phyloP scores from a whole-genome alignment of 352 stramenopile genomes.

The Globisporangium polare region DNA sequence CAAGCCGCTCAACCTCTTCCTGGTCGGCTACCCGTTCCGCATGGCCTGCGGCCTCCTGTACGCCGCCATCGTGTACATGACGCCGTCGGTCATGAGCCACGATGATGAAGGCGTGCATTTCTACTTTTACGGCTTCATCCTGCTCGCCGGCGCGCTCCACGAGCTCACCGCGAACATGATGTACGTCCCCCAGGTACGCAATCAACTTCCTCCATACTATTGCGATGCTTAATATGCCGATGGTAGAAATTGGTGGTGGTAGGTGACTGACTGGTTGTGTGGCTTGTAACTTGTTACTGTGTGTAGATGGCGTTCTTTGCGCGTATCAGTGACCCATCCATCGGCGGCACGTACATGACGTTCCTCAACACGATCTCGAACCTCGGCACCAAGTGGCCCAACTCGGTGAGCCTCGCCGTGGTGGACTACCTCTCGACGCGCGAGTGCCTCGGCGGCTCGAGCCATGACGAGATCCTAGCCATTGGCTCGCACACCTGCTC shows the following conservation, averaged over 20 bases:
- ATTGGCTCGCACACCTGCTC: slow-evolving; percentile 79
- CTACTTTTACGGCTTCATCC: slow-evolving; percentile 77
- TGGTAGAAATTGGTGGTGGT: background rate
- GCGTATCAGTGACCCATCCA: slow-evolving; percentile 95
- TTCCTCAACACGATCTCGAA: slow-evolving; percentile 99
- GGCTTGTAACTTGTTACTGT: background rate
- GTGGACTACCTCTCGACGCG: slow-evolving; percentile 80
- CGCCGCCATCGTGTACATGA: slow-evolving; percentile 76
- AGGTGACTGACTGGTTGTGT: background rate
- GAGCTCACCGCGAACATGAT: slow-evolving; percentile 90
- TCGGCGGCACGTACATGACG: slow-evolving; percentile 99
- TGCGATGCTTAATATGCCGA: background rate
- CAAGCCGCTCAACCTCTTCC: slow-evolving; percentile 69
- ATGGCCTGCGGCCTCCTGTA: slow-evolving; percentile 84
- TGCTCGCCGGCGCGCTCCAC: slow-evolving; percentile 64
- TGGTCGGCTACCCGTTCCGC: slow-evolving; percentile 83
- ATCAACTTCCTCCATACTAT: background rate
- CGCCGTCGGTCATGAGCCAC: slow-evolving; percentile 71
- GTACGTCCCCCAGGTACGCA: slow-evolving; percentile 77
- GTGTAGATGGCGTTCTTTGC: slow-evolving; percentile 98
- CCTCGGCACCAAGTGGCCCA: slow-evolving; percentile 94
- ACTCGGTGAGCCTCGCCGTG: slow-evolving; percentile 79
- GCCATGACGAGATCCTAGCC: slow-evolving; percentile 64
- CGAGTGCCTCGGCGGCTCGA: slow-evolving; percentile 50
- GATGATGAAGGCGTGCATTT: slow-evolving; percentile 72